Evolutionary conservation across 106 monocot species (phyloP), one percentile per base, ranked within the genome.

Genomic region (Dendrobium huoshanense): DNA sequence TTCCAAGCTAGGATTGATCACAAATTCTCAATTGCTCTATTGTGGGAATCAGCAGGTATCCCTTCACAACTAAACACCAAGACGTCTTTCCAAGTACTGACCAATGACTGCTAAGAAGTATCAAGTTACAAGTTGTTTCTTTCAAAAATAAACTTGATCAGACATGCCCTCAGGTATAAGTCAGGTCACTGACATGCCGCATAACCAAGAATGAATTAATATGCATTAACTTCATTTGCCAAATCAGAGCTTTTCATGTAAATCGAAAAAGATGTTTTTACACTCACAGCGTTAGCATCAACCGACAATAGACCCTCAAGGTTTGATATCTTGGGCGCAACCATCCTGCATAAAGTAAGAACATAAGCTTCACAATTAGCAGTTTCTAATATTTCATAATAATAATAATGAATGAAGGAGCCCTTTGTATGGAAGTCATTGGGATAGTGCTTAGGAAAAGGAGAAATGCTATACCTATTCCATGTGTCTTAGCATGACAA

Each of bases 241-340:
- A 70, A 37, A 68, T 7, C 33, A 31, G 37, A 70, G 70, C 11
- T 70, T 70, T 24, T 31, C 31, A 33, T 37, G 13, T 70, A 70
- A 70, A 70, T 22, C 13, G 33, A 70, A 70, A 70, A 10, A 70
- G 33, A 70, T 31, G 13, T 70, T 70, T 11, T 70, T 81, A 16
- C n/a, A 88, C 92, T 92, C 80, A 88, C 92, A 48, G 73, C 29
- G 75, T 83, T 72, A 79, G 40, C 48, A 73, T 90, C 83, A 40
- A 83, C 45, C 18, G 86, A 84, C 11, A 85, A 48, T 61, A 86
- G 79, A 17, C 81, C 90, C 85, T 88, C 90, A 43, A 86, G 75
- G 42, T 92, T 92, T 44, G 83, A 9, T 16, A 77, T 2, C 22
- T 75, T 80, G 70, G 88, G 86, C 15, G 70, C 4, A 45, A 82